Percentiles rank a stretch among this genome's conserved stretches.
phyloP scores from a whole-genome alignment of 805 yeast species.

The Cyberlindnera euphorbiiphila region DNA sequence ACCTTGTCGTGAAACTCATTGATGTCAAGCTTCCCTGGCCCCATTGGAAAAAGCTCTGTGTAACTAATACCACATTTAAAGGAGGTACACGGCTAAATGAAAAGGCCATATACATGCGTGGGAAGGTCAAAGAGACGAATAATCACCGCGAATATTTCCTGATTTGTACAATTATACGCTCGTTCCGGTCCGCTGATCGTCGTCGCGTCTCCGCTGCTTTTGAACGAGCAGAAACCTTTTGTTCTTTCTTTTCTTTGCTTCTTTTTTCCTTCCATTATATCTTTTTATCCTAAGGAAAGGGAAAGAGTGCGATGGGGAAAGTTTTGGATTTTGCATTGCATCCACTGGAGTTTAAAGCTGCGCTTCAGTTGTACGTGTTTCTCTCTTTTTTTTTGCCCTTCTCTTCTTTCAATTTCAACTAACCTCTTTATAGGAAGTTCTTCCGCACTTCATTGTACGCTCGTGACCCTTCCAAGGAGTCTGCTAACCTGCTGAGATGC shows the following conservation, averaged over 20 bases:
- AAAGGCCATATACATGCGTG: too few relatives aligned
- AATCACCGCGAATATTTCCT: neutral
- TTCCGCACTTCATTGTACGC: slow-evolving; percentile 40
- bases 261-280: too few relatives aligned
- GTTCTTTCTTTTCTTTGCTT: too few relatives aligned
- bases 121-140: too few relatives aligned
- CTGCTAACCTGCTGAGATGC: slow-evolving; percentile 54
- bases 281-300: too few relatives aligned
- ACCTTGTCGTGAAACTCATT: slow-evolving; percentile 12
- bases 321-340: slow-evolving; percentile 12
- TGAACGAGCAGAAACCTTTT: neutral
- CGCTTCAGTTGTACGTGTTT: slow-evolving; percentile 13
- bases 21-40: slow-evolving; percentile 5
- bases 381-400: neutral
- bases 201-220: too few relatives aligned
- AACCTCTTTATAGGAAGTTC: slow-evolving; percentile 31
- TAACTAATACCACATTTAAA: too few relatives aligned
- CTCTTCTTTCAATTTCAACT: neutral
- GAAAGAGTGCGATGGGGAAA: slow-evolving; percentile 15
- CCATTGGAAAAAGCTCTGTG: neutral
- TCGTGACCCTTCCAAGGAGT: slow-evolving; percentile 31
- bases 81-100: too few relatives aligned
- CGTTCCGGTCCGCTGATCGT: too few relatives aligned
- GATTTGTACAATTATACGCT: too few relatives aligned
- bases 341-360: slow-evolving; percentile 16